Evolutionary conservation across 2,329 filamentous ascomycete species (phyloP), one percentile per base, ranked within the genome.

Genomic region (Tolypocladium capitatum): DNA sequence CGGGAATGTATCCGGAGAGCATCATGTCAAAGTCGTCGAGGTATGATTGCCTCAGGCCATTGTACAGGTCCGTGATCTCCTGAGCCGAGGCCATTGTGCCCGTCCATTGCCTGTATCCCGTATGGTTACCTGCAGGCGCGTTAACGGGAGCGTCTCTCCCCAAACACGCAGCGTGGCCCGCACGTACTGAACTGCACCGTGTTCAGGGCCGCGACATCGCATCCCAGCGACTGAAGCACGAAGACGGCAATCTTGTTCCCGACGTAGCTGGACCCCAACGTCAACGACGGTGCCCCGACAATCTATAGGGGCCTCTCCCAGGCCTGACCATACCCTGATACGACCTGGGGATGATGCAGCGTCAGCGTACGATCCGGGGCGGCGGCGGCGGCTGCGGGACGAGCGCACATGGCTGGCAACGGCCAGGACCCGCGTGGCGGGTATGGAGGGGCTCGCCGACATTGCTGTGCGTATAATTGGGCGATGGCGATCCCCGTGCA

Each of bases 181-280:
- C 21, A 68, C 83, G 65, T 72, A 95, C 91, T 97, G 71, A 96
- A 98, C 59, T 98, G 86, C 7, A 98, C 92, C 0, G 92, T 98
- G 64, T 98, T 96, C 58, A 98, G 76, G 2, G 89, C 87, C 9
- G 89, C 85, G 7, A 96, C 91, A 59, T 98, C 91, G 61, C 89
- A 96, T 43, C 92, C 92, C 45, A 98, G 70, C 1, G 86, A 84
- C 66, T 98, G 91, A 75, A 98, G 84, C 55, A 90, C 87, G 61
- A 95, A 94, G 1, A 89, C 89, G 38, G 90, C 90, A 74, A 98
- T 95, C 60, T 91, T 95, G 65, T 98, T 98, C 46, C 92, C 92
- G 56, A 98, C 92, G 75, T 96, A 91, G 63, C 92, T 95, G 64
- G 53, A 44, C 16, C 11, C 20, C 3, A 18, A 36, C 30, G 33